These are phyloP conservation scores for Passalora sequoiae DNA, from an alignment of 2,329 filamentous ascomycete species.

Conservation along the genomic window DNA sequence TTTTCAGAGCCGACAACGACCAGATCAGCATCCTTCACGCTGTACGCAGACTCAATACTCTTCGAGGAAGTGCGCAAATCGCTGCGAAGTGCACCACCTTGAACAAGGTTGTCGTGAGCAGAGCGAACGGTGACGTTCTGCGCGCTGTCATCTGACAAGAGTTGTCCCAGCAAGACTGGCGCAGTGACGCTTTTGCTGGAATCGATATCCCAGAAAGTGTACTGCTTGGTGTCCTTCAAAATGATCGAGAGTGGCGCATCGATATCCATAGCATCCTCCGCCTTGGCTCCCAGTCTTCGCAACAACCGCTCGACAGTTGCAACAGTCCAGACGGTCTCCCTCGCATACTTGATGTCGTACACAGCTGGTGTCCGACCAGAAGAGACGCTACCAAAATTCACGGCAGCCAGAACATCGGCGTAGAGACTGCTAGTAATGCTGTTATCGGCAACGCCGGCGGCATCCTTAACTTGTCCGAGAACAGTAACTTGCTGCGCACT, in stretches of 20 bases:
- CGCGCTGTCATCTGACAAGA: slow-evolving; percentile 56
- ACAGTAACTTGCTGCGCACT: slow-evolving; percentile 73
- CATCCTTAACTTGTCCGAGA: slow-evolving; percentile 78
- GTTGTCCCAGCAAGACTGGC: slow-evolving; percentile 56
- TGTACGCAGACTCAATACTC: slow-evolving; percentile 78
- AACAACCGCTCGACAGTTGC: slow-evolving; percentile 47
- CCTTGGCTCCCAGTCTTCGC: slow-evolving; percentile 42
- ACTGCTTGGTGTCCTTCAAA: slow-evolving; percentile 61
- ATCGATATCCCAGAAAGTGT: slow-evolving; percentile 90
- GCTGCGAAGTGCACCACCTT: slow-evolving; percentile 74
- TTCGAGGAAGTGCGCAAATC: slow-evolving; percentile 81
- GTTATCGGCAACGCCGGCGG: slow-evolving; percentile 66
- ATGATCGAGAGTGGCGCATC: slow-evolving; percentile 42
- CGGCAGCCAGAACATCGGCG: slow-evolving; percentile 80
- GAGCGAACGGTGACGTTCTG: slow-evolving; percentile 58
- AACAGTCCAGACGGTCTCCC: slow-evolving; percentile 62
- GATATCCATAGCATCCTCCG: slow-evolving; percentile 33
- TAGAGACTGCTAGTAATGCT: slow-evolving; percentile 81
- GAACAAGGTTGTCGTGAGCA: slow-evolving; percentile 58
- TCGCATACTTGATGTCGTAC: slow-evolving; percentile 84
- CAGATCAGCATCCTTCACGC: slow-evolving; percentile 72
- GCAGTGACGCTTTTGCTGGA: slow-evolving; percentile 62
- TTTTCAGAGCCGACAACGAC: slow-evolving; percentile 73
- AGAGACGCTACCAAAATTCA: slow-evolving; percentile 71
- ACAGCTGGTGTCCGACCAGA: slow-evolving; percentile 57